Evolutionary conservation across 257 asterid species (phyloP).

Genomic region (Solanum neorickii): DNA sequence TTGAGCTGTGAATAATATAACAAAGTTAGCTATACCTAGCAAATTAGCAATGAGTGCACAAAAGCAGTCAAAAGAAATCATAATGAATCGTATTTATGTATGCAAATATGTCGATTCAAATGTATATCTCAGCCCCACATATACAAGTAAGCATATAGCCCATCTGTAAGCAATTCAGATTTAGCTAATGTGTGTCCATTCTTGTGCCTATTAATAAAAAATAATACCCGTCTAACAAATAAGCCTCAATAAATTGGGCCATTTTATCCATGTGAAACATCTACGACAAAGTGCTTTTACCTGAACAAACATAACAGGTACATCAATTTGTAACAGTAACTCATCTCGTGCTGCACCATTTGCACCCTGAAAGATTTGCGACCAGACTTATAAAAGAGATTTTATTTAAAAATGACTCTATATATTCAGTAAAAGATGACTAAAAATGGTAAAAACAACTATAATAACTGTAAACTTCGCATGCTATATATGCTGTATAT

Average conservation of each 20-base stretch:
- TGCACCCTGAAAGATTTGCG: conserved; percentile 32
- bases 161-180: background rate
- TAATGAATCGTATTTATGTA: background rate
- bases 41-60: background rate
- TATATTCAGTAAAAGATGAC: background rate
- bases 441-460: background rate
- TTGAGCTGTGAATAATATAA: background rate
- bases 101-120: background rate
- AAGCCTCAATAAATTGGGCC: background rate
- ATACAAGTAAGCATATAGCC: background rate
- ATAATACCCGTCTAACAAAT: background rate
- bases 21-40: background rate
- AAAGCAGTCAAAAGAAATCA: background rate
- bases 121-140: background rate
- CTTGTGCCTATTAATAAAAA: background rate
- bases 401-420: background rate
- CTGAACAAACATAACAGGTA: conserved; percentile 79
- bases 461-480: background rate
- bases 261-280: background rate
- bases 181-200: background rate
- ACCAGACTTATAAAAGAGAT: background rate
- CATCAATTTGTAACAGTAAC: conserved; percentile 44
- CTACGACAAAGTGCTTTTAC: conserved; percentile 15
- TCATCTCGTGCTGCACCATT: conserved; percentile 60
- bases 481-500: background rate